Base-by-base conservation (phyloP, 2,329 filamentous ascomycete species). In the Chrysoporthe austroafricana region DNA sequence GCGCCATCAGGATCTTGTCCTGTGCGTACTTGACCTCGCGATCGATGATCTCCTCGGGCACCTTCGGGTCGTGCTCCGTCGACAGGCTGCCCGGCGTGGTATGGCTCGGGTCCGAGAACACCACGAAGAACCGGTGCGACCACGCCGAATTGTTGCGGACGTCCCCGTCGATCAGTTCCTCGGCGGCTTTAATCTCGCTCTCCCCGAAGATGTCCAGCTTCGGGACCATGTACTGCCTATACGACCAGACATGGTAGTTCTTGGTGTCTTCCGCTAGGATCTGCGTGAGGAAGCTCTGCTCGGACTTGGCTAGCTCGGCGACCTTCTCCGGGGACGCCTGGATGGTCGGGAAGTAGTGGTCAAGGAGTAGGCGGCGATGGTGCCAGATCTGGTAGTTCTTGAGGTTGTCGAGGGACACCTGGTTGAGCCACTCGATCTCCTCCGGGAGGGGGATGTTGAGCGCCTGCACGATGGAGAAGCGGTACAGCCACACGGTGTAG, bases 381-480 rank as follows among this genome's bases (percentile, higher is more conserved):
- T 91, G 88, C 92, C 96, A 99, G 78, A 99, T 99, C 81, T 99
- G 96, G 82, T 99, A 99, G 82, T 98, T 99, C 80, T 99, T 99
- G 75, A 96, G 89, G 77, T 97, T 91, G 67, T 88, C 84, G 63
- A 97, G 83, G 13, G 95, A 92, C 39, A 96, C 89, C 13, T 88
- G 83, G 79, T 97, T 96, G 63, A 99, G 84, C 94, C 95, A 99
- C 56, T 83, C 81, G 59, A 97, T 84, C 79, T 99, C 96, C 68
- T 90, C 85, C 2, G 83, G 79, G 57, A 96, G 82, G 65, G 89
- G 82, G 60, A 90, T 84, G 60, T 86, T 79, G 36, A 97, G 83
- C 3, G 87, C 84, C 71, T 90, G 86, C 61, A 98, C 81, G 64
- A 91, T 91, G 75, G 90, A 88, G 73, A 94, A 93, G 70, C 96